These are phyloP conservation scores for Globisporangium heterothallicum DNA, from an alignment of 352 stramenopile genomes.

Conservation along the genomic window DNA sequence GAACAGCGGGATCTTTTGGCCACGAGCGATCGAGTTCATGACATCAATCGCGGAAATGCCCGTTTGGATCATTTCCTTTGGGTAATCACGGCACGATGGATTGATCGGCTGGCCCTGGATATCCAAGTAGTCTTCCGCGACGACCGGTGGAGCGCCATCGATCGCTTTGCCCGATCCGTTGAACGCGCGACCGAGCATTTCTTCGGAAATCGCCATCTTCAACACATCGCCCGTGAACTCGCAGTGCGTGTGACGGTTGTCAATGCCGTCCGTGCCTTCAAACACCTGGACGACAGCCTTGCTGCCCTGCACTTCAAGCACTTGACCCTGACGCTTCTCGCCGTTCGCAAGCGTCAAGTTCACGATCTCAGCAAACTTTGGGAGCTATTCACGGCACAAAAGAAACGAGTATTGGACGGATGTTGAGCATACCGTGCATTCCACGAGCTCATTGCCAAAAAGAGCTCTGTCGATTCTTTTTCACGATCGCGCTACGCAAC, in stretches of 20 bases:
- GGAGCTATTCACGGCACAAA: slow-evolving; percentile 43
- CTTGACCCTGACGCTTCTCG: slow-evolving; percentile 89
- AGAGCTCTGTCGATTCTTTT: too few relatives aligned
- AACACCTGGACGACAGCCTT: slow-evolving; percentile 97
- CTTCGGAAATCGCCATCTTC: slow-evolving; percentile 99
- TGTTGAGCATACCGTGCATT: too few relatives aligned
- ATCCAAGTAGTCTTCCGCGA: slow-evolving; percentile 98
- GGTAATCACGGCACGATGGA: slow-evolving; percentile 98
- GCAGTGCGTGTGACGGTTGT: slow-evolving; percentile 97
- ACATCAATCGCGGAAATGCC: slow-evolving; percentile 99
- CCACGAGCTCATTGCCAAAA: too few relatives aligned
- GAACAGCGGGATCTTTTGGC: slow-evolving; percentile 99
- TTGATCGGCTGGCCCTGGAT: slow-evolving; percentile 99
- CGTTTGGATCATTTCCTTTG: slow-evolving; percentile 99
- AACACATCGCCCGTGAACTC: slow-evolving; percentile 99
- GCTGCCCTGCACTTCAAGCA: slow-evolving; percentile 97
- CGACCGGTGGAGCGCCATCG: slow-evolving; percentile 94
- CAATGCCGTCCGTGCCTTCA: slow-evolving; percentile 98
- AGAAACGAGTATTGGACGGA: too few relatives aligned
- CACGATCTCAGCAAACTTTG: slow-evolving; percentile 99
- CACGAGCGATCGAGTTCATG: slow-evolving; percentile 99
- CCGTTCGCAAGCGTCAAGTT: slow-evolving; percentile 97
- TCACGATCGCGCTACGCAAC: too few relatives aligned
- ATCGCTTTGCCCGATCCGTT: slow-evolving; percentile 98
- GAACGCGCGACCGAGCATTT: slow-evolving; percentile 97